These are phyloP conservation scores for Cymbopogon flexuosus DNA, from an alignment of 202 grass and related monocot species.

Conservation along the genomic window DNA sequence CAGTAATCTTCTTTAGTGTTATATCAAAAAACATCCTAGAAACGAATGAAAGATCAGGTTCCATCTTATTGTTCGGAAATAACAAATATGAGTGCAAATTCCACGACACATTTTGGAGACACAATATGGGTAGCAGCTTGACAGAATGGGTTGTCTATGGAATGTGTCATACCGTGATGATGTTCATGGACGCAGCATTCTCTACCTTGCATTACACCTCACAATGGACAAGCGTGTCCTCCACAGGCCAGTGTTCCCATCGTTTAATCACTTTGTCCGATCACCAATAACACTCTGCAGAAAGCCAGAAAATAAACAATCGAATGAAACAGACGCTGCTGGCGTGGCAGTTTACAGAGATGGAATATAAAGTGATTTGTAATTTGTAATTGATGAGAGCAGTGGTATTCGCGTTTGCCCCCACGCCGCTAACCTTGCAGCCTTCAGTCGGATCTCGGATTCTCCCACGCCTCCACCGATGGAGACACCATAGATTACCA, in stretches of 20 bases:
- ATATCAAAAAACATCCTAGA: not conserved
- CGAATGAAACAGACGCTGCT: not conserved
- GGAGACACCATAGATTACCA: not conserved
- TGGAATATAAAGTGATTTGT: not conserved
- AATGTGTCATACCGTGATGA: not conserved
- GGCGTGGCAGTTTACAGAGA: not conserved
- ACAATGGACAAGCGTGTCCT: not conserved
- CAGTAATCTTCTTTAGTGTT: not conserved
- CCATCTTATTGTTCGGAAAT: not conserved
- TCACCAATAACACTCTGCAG: not conserved
- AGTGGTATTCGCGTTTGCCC: not conserved
- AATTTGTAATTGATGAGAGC: not conserved
- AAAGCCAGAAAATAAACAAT: not conserved
- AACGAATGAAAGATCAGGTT: not conserved
- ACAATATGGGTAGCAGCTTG: not conserved
- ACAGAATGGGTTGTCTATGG: not conserved
- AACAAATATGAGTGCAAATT: not conserved
- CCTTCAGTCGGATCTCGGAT: not conserved
- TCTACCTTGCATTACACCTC: not conserved
- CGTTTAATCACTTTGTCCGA: not conserved
- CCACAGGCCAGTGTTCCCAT: not conserved
- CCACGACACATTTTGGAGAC: not conserved
- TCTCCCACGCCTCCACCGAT: not conserved
- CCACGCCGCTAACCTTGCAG: not conserved
- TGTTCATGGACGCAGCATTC: not conserved